These are phyloP conservation scores for Erodium texanum DNA, from an alignment of 441 rosid genomes.

Conservation along the genomic window DNA sequence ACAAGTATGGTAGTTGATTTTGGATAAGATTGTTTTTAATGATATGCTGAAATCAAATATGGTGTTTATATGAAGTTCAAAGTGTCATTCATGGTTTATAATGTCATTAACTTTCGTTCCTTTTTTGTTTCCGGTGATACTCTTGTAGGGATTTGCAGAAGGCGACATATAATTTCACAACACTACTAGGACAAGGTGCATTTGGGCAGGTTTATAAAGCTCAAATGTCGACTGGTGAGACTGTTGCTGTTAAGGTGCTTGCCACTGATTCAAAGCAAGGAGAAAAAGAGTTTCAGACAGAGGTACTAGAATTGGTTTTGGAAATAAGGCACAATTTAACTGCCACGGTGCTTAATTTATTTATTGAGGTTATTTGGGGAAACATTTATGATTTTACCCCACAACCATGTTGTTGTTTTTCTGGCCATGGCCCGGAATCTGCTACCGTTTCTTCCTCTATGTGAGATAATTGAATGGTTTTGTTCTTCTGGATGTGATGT, in stretches of 20 bases:
- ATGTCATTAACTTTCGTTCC: too few species aligned
- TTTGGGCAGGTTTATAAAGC: slow-evolving; percentile 98
- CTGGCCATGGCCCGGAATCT: neutral
- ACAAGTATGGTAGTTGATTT: slow-evolving; percentile 47
- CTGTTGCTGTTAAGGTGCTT: slow-evolving; percentile 87
- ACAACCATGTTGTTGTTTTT: too few species aligned
- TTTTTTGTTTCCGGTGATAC: slow-evolving; percentile 17
- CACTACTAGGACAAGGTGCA: slow-evolving; percentile 89
- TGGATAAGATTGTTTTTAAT: slow-evolving; percentile 1
- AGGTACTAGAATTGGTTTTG: slow-evolving; percentile 40
- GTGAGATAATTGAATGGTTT: neutral
- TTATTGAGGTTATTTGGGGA: neutral
- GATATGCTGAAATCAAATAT: neutral
- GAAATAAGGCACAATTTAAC: neutral
- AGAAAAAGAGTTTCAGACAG: slow-evolving; percentile 91
- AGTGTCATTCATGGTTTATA: neutral
- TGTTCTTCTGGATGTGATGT: neutral
- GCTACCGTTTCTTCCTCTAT: neutral
- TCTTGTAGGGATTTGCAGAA: slow-evolving; percentile 84
- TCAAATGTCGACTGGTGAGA: slow-evolving; percentile 83
- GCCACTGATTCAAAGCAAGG: slow-evolving; percentile 98
- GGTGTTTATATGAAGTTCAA: neutral
- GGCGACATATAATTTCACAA: slow-evolving; percentile 82
- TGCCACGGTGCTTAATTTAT: neutral
- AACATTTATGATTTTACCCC: too few species aligned